Conservation (phyloP, 257 asterid species). For the Nicotiana attenuata region DNA sequence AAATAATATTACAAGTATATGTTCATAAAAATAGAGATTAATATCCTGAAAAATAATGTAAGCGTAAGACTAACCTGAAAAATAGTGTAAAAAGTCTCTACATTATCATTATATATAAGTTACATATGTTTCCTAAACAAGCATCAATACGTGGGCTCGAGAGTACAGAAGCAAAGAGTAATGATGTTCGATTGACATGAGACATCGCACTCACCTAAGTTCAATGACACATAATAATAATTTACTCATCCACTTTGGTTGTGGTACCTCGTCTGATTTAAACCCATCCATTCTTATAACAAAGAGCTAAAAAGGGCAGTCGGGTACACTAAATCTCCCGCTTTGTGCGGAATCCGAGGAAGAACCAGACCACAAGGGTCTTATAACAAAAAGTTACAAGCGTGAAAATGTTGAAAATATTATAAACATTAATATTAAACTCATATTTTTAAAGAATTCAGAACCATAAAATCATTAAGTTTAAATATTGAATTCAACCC, state of each 20-base stretch:
- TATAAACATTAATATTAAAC: too few species aligned
- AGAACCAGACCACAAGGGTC: too few species aligned
- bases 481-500: too few species aligned
- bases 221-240: neutral
- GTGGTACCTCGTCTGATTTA: conserved; percentile 5
- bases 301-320: too few species aligned
- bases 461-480: too few species aligned
- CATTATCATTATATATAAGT: neutral
- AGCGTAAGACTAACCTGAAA: neutral
- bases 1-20: neutral
- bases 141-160: neutral
- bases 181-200: neutral
- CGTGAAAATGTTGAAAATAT: too few species aligned
- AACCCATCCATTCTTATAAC: neutral
- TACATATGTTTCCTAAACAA: neutral
- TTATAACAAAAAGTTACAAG: too few species aligned
- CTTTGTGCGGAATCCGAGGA: too few species aligned
- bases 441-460: too few species aligned
- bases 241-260: neutral
- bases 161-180: too few species aligned
- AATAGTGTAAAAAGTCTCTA: neutral
- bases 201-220: neutral
- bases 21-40: neutral
- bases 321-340: too few species aligned
- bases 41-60: neutral